These are phyloP conservation scores for Aspergillus diversus DNA, from an alignment of 495 filamentous ascomycete species.

Conservation along the genomic window DNA sequence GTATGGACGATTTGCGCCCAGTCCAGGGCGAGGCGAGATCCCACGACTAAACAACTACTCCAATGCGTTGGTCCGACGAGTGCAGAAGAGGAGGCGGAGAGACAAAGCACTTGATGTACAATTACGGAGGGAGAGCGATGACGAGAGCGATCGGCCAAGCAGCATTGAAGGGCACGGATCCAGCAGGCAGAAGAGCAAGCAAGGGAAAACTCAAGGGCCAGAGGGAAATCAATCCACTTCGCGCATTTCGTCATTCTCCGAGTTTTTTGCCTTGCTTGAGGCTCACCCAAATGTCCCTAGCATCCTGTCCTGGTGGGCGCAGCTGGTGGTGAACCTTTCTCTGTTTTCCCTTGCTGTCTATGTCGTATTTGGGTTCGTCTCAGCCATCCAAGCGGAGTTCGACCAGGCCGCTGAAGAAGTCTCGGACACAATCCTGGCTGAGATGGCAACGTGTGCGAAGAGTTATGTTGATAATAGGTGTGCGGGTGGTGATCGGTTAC, in stretches of 20 bases:
- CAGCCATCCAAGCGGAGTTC: slow-evolving; percentile 76
- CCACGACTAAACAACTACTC: slow-evolving; percentile 55
- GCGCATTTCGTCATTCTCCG: slow-evolving; percentile 48
- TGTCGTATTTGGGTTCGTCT: slow-evolving; percentile 69
- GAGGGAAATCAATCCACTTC: slow-evolving; percentile 17
- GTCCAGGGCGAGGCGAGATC: slow-evolving; percentile 62
- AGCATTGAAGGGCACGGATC: slow-evolving; percentile 38
- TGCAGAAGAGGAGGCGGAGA: slow-evolving; percentile 57
- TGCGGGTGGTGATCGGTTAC: slow-evolving; percentile 60
- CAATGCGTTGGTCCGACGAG: slow-evolving; percentile 52
- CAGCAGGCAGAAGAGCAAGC: slow-evolving; percentile 28
- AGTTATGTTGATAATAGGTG: slow-evolving; percentile 78
- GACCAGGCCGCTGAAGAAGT: slow-evolving; percentile 66
- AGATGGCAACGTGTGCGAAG: slow-evolving; percentile 72
- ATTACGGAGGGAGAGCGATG: slow-evolving; percentile 43
- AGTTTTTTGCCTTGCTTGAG: slow-evolving; percentile 70
- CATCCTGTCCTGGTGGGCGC: slow-evolving; percentile 83
- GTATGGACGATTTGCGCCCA: slow-evolving; percentile 50
- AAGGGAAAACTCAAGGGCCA: slow-evolving; percentile 22
- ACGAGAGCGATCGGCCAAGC: slow-evolving; percentile 59
- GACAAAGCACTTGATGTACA: slow-evolving; percentile 49
- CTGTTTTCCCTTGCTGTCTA: slow-evolving; percentile 69
- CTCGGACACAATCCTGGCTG: slow-evolving; percentile 63
- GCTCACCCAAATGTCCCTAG: slow-evolving; percentile 83
- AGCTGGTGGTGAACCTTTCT: slow-evolving; percentile 77